These are phyloP conservation scores for Penicillium janthinellum DNA, from an alignment of 2,329 filamentous ascomycete genomes.

Conservation along the genomic window DNA sequence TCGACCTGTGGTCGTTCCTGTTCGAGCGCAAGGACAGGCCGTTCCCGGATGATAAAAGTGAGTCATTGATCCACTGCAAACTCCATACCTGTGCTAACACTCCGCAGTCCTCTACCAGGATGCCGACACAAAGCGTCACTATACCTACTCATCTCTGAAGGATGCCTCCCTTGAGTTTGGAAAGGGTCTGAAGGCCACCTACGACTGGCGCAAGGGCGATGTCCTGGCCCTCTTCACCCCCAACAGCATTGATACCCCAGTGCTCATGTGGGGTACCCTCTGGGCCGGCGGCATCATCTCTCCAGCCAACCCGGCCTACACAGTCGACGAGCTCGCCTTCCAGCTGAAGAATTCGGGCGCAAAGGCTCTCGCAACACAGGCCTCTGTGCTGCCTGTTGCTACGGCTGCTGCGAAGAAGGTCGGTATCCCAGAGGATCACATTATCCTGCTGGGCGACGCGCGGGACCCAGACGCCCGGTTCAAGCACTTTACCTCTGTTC, in stretches of 20 bases:
- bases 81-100: conserved; percentile 9
- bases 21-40: conserved; percentile 68
- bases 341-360: conserved; percentile 79
- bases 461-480: conserved; percentile 59
- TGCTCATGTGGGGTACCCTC: conserved; percentile 73
- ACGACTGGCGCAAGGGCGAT: conserved; percentile 80
- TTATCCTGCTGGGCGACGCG: conserved; percentile 71
- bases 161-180: conserved; percentile 73
- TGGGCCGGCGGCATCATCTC: conserved; percentile 82
- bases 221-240: conserved; percentile 81
- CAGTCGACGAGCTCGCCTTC: conserved; percentile 76
- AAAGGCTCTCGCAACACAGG: conserved; percentile 74
- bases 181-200: conserved; percentile 71
- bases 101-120: conserved; percentile 75
- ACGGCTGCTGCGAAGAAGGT: conserved; percentile 67
- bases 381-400: conserved; percentile 65
- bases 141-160: conserved; percentile 71
- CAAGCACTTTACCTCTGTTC: conserved; percentile 73
- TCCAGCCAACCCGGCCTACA: conserved; percentile 89
- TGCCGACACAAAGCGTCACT: conserved; percentile 66
- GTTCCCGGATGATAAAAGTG: conserved; percentile 75
- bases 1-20: conserved; percentile 77
- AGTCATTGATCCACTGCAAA: conserved; percentile 13
- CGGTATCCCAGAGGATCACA: conserved; percentile 69
- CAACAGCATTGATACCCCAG: conserved; percentile 81